These are phyloP conservation scores for Fragilariopsis cylindrus DNA, from an alignment of 108 stramenopile species.

Conservation along the genomic window DNA sequence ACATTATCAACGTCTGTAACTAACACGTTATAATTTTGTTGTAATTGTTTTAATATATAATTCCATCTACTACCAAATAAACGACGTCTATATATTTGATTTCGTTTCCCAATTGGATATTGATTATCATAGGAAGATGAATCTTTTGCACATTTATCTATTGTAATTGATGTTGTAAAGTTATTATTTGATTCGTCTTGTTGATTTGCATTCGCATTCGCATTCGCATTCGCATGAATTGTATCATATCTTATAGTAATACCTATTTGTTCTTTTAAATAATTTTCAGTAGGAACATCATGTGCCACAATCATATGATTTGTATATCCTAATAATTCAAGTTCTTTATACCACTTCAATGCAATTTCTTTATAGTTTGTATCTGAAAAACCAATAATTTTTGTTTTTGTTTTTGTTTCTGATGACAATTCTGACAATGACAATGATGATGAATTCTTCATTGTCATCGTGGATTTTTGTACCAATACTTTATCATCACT, in stretches of 20 bases:
- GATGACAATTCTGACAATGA: no score
- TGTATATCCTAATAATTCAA: slow-evolving; percentile 34
- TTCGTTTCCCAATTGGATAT: not conserved
- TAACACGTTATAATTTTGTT: slow-evolving; percentile 35
- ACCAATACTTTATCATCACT: no score
- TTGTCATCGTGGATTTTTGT: no score
- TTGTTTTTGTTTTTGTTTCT: slow-evolving; percentile 5
- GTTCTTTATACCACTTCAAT: slow-evolving; percentile 42
- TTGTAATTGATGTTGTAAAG: no score
- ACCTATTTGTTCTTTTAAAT: not conserved
- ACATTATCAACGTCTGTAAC: slow-evolving; percentile 58
- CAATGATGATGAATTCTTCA: no score
- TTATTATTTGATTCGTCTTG: no score
- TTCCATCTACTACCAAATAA: slow-evolving; percentile 32
- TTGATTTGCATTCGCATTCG: no score
- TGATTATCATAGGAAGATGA: no score
- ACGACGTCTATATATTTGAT: slow-evolving; percentile 17
- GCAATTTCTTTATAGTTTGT: slow-evolving; percentile 35
- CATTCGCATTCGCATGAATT: not conserved
- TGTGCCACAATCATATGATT: slow-evolving; percentile 25
- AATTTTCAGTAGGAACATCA: slow-evolving; percentile 15
- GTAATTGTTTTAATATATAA: slow-evolving; percentile 32
- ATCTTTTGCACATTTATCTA: no score
- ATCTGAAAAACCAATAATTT: slow-evolving; percentile 53
- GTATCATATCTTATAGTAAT: not conserved